phyloP scores from a whole-genome alignment of 805 yeast species.

The Wickerhamiella shivajii region DNA sequence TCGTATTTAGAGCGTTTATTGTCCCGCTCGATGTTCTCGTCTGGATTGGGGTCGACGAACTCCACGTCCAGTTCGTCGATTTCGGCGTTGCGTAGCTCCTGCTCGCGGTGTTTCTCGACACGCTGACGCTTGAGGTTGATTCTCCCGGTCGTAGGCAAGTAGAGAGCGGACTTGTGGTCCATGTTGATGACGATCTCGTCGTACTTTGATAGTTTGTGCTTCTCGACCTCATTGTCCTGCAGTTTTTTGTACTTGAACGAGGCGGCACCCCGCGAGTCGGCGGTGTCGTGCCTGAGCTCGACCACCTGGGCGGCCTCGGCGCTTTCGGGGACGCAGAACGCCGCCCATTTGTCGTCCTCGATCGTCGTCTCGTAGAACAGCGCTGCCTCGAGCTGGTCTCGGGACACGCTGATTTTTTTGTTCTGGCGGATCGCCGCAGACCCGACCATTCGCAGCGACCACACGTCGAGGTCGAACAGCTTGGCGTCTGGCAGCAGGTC shows the following conservation, averaged over 20 bases:
- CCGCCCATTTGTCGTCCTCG: slow-evolving; percentile 63
- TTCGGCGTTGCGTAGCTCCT: slow-evolving; percentile 41
- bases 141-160: slow-evolving; percentile 63
- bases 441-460: slow-evolving; percentile 27
- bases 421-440: slow-evolving; percentile 29
- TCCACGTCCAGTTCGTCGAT: slow-evolving; percentile 46
- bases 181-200: slow-evolving; percentile 61
- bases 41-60: slow-evolving; percentile 58
- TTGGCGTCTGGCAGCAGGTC: slow-evolving; percentile 79
- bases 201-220: slow-evolving; percentile 31
- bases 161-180: slow-evolving; percentile 43
- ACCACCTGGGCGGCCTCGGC: slow-evolving; percentile 29
- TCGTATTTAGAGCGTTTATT: slow-evolving; percentile 52
- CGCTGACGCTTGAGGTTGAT: slow-evolving; percentile 77
- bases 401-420: slow-evolving; percentile 13
- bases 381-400: slow-evolving; percentile 27
- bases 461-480: slow-evolving; percentile 63
- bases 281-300: slow-evolving; percentile 30
- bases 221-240: slow-evolving; percentile 69
- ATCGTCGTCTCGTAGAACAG: slow-evolving; percentile 61
- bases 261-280: slow-evolving; percentile 22
- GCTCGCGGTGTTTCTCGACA: slow-evolving; percentile 38
- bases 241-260: slow-evolving; percentile 34
- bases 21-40: slow-evolving; percentile 56
- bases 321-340: slow-evolving; percentile 41